Evolutionary conservation across 169 alveolate species (phyloP), one percentile per base, ranked within the genome.

Genomic region (Plasmodium chabaudi): DNA sequence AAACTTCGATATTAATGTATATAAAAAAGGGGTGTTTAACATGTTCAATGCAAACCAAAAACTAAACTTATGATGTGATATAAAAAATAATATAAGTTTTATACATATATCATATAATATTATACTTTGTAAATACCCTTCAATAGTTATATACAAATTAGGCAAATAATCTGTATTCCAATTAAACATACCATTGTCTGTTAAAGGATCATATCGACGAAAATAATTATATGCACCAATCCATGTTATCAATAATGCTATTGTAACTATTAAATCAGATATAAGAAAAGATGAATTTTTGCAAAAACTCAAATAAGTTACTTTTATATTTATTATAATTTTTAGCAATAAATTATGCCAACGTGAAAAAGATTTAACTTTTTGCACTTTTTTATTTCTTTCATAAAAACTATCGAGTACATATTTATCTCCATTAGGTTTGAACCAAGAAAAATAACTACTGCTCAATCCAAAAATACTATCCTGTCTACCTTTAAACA

Each of bases 111-210:
- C 87, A 64, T 86, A 86, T 10, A 86, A 64, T 27, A 86, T 86
- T 15, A 86, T 27, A 53, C 61, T 57, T 51, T 86, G 91, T 59
- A 86, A 57, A 47, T 86, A 86, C 17, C 87, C 91, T 70, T 86
- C 91, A 17, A 86, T 25, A 13, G 46, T 86, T 6, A 39, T 70
- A 51, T 59, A 70, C n/a, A 27, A n/a, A n/a, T 49, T n/a, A 2
- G 91, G 91, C 21, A 86, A 44, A 51, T 65, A 9, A 21, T 39
- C 39, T 17, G 87, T 86, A 23, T 86, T 86, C 91, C 91, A 86
- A 47, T 86, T 86, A 60, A 86, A 86, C 86, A 86, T 86, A 19
- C 91, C 91, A 23, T 44, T 44, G 15, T 86, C 87, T n/a, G 27
- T 65, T 5, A 47, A 64, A 6, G 21, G 55, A 25, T 86, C 49